A percentile compares a stretch with the other conserved stretches of the same genome.
These are phyloP conservation scores for Hypoxylon rubiginosum DNA, from an alignment of 2,329 filamentous ascomycete species.

Conservation along the genomic window DNA sequence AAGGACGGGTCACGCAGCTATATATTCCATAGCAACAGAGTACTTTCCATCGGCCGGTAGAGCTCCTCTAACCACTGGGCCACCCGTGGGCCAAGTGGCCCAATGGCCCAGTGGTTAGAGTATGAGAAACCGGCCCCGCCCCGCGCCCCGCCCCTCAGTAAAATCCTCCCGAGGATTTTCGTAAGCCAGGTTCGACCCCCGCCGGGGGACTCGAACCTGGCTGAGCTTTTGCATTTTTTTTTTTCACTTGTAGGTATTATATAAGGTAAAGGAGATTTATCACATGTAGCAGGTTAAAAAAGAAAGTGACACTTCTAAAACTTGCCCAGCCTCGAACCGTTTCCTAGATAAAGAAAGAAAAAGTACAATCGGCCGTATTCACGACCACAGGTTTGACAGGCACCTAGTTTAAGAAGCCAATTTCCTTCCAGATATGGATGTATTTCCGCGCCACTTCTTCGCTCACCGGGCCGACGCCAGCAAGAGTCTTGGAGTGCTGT, in stretches of 20 bases:
- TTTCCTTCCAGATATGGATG: conserved; percentile 41
- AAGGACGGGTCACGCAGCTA: too few relatives aligned
- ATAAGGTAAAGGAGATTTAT: neutral
- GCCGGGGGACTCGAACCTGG: too few relatives aligned
- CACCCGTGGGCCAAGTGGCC: too few relatives aligned
- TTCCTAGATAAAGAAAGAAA: neutral
- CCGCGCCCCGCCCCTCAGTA: too few relatives aligned
- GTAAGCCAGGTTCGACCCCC: too few relatives aligned
- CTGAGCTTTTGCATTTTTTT: too few relatives aligned
- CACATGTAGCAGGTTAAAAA: neutral
- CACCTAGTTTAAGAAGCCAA: conserved; percentile 55
- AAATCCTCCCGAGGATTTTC: too few relatives aligned
- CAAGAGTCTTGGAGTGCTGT: conserved; percentile 42
- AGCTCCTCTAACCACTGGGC: too few relatives aligned
- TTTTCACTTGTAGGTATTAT: neutral
- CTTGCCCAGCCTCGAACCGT: neutral
- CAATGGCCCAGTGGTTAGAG: too few relatives aligned
- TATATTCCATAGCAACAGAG: too few relatives aligned
- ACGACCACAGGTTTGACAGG: neutral
- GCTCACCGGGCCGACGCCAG: conserved; percentile 34
- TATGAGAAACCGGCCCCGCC: too few relatives aligned
- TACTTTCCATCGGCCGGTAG: too few relatives aligned
- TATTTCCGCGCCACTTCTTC: conserved; percentile 37
- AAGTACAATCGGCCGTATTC: neutral
- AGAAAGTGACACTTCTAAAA: neutral